Evolutionary conservation across 306 rosid genomes (phyloP).

Genomic region (Cicer bijugum): DNA sequence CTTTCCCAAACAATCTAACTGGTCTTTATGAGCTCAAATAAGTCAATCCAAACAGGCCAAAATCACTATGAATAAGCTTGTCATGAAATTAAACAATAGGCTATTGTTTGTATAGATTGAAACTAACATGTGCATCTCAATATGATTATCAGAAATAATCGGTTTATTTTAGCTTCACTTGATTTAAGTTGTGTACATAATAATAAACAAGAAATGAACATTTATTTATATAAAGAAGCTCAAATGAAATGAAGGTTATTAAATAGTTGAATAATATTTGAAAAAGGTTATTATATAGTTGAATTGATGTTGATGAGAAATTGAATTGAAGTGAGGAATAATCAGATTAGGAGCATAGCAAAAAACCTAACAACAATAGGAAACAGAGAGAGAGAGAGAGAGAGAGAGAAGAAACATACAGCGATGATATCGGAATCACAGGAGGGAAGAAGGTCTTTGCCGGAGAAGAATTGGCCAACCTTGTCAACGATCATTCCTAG

Average conservation of each 20-base stretch:
- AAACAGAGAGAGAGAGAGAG: neutral
- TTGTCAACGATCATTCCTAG: slow-evolving; percentile 66
- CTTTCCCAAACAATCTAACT: neutral
- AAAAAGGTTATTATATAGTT: too few species aligned
- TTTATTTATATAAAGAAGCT: neutral
- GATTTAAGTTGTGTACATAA: neutral
- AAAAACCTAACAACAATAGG: neutral
- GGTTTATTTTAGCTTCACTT: neutral
- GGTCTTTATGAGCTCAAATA: neutral
- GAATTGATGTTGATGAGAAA: neutral
- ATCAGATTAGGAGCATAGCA: neutral
- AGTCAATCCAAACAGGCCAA: neutral
- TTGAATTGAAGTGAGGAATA: neutral
- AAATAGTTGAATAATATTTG: too few species aligned
- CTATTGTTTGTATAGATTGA: neutral
- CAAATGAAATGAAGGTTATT: neutral
- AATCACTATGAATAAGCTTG: neutral
- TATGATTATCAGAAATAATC: neutral
- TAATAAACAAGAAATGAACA: neutral
- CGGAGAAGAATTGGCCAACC: slow-evolving; percentile 76
- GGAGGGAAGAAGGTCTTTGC: slow-evolving; percentile 74
- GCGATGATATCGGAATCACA: slow-evolving; percentile 73
- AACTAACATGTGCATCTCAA: neutral
- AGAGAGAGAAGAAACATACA: slow-evolving; percentile 43
- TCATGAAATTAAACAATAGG: neutral